Evolutionary conservation across 139 green algal species (phyloP).

Genomic region (Tetratostichococcus sp.): DNA sequence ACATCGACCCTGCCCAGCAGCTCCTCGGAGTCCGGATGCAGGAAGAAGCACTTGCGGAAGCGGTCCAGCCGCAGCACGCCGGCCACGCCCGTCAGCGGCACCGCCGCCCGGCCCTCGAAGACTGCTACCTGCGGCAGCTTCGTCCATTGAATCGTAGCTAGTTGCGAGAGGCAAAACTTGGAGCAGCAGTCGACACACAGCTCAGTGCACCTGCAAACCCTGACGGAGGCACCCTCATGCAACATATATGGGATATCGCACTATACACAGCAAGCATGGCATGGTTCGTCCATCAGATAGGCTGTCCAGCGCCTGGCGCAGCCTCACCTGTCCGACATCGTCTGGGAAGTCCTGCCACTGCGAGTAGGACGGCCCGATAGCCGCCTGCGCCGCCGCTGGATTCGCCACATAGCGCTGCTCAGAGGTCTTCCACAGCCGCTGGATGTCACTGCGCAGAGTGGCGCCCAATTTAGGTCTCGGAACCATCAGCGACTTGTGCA

Average conservation of each 20-base stretch:
- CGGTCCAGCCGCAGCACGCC: background rate
- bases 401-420: conserved; percentile 22
- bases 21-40: conserved; percentile 64
- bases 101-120: conserved; percentile 11
- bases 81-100: background rate
- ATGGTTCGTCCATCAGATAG: no score
- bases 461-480: background rate
- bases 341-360: conserved; percentile 28
- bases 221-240: no score
- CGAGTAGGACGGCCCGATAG: conserved; percentile 18
- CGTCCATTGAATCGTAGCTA: no score
- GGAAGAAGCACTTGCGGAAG: conserved; percentile 26
- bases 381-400: background rate
- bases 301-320: no score
- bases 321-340: background rate
- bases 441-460: conserved; percentile 18
- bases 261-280: no score
- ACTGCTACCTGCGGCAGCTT: conserved; percentile 1
- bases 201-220: no score
- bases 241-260: no score
- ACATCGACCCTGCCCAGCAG: conserved; percentile 40
- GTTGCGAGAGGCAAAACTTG: no score
- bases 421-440: conserved; percentile 22
- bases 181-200: no score
- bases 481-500: no score